Evolutionary conservation across 257 asterid genomes (phyloP).

Genomic region (Solanum arcanum): DNA sequence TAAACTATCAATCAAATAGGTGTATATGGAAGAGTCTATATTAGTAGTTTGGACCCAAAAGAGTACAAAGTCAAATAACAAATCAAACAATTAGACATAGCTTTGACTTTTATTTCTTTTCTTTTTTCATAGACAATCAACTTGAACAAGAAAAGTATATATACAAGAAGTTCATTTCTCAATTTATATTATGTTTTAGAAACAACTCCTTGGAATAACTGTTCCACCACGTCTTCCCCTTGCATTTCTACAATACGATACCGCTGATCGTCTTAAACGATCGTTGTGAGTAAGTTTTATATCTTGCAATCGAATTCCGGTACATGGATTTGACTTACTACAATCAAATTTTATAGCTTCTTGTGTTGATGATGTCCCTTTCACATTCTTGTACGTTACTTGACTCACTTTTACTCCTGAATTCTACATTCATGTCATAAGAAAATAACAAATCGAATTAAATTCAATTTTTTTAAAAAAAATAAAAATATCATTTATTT

Average conservation of each 20-base stretch:
- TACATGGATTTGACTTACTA: constrained; percentile 54
- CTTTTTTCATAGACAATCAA: not conserved
- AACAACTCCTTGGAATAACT: not conserved
- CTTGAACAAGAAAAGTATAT: not conserved
- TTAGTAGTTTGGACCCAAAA: not conserved
- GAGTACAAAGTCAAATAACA: not conserved
- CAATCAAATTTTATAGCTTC: constrained; percentile 49
- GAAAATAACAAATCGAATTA: not conserved
- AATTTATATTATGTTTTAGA: not conserved
- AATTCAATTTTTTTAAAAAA: not conserved
- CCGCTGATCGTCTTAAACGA: not conserved
- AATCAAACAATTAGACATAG: not conserved
- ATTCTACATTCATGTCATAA: constrained; percentile 10
- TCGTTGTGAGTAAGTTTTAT: constrained; percentile 32
- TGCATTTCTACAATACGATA: not conserved
- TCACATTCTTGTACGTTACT: constrained; percentile 42
- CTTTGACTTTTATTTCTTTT: not conserved
- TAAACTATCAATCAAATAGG: not conserved
- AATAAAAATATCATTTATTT: not conserved
- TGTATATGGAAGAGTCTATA: not conserved
- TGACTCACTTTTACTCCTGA: constrained; percentile 51
- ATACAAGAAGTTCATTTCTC: not conserved
- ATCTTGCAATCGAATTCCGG: constrained; percentile 28
- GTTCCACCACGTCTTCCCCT: not conserved
- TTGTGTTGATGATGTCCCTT: constrained; percentile 53